Evolutionary conservation across 306 rosid genomes (phyloP), one percentile per base, ranked within the genome.

Genomic region (Vigna nakashimae): DNA sequence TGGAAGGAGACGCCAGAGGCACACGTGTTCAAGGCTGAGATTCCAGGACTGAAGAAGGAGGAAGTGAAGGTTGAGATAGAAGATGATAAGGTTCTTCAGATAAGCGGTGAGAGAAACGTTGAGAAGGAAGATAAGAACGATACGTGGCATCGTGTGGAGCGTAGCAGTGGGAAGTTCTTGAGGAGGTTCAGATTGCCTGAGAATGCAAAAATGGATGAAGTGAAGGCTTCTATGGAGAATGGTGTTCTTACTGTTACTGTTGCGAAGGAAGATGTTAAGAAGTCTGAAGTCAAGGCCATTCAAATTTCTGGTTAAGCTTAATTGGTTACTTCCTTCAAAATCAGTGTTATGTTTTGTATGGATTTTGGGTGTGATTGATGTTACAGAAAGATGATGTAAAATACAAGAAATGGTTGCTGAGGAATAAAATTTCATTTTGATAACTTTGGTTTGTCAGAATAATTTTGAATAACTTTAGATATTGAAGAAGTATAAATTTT

Each of bases 1-100:
- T 86, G 84, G 86, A 86, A 76, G 58, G 89, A 86, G 17, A 86
- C 86, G 0, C 82, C 86, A 10, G 86, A 82, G 28, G 89, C 86
- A 4, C 86, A 79, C 2, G 89, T 86, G 72, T 76, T 82, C 68
- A 72, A 67, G 56, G 89, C 84, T 11, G 84, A 86, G 60, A 34
- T 86, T 7, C 89, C 86, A 0, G 87, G 86, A 0, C 32, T 85
- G 17, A 82, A 65, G 55, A 85, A 79, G 30, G 88, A 85, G n/a
- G 86, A 85, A 53, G 86, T 82, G 30, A 85, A 85, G 53, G 82
- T 82, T 0, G 71, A 82, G 51, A 40, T 85, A 0, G 82, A 86
- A 79, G 82, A 82, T 13, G 82, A 86, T 3, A 71, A 53, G 2
- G 84, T 86, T 7, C 87, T 86, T 32, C 85, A 83, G 52, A 86